A percentile compares a stretch with the other conserved stretches of the same genome.
Conservation (phyloP, 805 yeast species). For the Nakazawaea anatomiae region DNA sequence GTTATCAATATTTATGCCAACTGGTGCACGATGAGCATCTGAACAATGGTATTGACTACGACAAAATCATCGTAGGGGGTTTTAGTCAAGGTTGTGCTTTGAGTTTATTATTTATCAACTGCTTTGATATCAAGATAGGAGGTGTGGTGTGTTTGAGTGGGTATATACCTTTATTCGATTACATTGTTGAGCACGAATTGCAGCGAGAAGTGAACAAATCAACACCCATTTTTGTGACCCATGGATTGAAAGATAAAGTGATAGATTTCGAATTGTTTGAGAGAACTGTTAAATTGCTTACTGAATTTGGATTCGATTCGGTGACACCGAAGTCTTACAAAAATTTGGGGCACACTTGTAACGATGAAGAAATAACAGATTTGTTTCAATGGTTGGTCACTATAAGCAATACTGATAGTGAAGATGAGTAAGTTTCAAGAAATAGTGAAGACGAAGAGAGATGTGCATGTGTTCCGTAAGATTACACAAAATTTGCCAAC, state of each 20-base stretch:
- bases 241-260: slow-evolving; percentile 10
- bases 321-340: slow-evolving; percentile 1
- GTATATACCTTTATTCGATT: slow-evolving; percentile 8
- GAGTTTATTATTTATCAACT: slow-evolving; percentile 5
- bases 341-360: slow-evolving; percentile 8
- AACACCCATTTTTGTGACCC: slow-evolving; percentile 8
- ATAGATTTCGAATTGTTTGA: slow-evolving; percentile 7
- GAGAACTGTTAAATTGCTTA: slow-evolving; percentile 4
- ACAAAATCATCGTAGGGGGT: slow-evolving; percentile 11
- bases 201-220: slow-evolving; percentile 1
- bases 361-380: slow-evolving; percentile 10
- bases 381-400: slow-evolving; percentile 10
- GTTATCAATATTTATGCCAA: slow-evolving; percentile 1
- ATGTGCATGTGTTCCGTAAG: too few species aligned
- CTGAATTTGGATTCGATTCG: slow-evolving; percentile 5
- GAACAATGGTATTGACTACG: slow-evolving; percentile 3
- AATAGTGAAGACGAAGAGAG: too few species aligned
- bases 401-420: neutral
- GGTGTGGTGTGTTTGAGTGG: slow-evolving; percentile 10
- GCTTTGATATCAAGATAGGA: slow-evolving; percentile 6
- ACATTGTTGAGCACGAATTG: slow-evolving; percentile 2
- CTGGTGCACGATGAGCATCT: slow-evolving; percentile 8
- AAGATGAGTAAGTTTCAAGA: too few species aligned
- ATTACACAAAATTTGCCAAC: too few species aligned
- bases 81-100: slow-evolving; percentile 13